These are phyloP conservation scores for Sporisorium iseilematis-ciliati DNA, from an alignment of 1,284 basidiomycete genomes.

Conservation along the genomic window DNA sequence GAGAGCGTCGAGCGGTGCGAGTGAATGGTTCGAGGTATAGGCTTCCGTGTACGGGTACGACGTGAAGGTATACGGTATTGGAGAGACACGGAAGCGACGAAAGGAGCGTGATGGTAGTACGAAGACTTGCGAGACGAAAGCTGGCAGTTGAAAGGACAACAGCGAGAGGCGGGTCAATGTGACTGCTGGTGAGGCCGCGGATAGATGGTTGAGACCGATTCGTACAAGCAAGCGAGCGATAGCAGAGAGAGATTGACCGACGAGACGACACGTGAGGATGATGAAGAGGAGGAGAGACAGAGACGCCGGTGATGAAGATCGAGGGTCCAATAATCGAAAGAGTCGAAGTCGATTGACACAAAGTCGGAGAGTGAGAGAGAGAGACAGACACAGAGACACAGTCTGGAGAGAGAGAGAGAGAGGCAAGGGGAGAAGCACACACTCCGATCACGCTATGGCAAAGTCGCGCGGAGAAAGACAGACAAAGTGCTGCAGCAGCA, in stretches of 20 bases:
- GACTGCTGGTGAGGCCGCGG: too few species aligned
- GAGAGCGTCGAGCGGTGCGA: not conserved
- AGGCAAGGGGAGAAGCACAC: not conserved
- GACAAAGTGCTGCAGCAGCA: too few species aligned
- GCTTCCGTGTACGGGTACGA: not conserved
- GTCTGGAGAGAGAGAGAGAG: not conserved
- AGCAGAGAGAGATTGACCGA: too few species aligned
- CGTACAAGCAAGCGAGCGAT: too few species aligned
- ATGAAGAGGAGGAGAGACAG: too few species aligned
- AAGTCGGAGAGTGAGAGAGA: not conserved
- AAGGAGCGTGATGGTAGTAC: not conserved
- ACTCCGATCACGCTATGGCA: not conserved
- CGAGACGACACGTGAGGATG: too few species aligned
- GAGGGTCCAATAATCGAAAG: too few species aligned
- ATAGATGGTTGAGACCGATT: too few species aligned
- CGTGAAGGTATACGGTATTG: not conserved
- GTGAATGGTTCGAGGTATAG: not conserved
- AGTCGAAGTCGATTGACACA: not conserved
- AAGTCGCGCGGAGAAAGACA: too few species aligned
- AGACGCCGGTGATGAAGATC: too few species aligned
- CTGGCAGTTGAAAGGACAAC: not conserved
- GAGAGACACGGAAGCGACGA: not conserved
- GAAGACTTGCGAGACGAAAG: not conserved
- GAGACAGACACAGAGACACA: not conserved
- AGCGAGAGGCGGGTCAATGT: not conserved